phyloP scores from a whole-genome alignment of 2,329 filamentous ascomycete genomes.

The Madurella fahalii region DNA sequence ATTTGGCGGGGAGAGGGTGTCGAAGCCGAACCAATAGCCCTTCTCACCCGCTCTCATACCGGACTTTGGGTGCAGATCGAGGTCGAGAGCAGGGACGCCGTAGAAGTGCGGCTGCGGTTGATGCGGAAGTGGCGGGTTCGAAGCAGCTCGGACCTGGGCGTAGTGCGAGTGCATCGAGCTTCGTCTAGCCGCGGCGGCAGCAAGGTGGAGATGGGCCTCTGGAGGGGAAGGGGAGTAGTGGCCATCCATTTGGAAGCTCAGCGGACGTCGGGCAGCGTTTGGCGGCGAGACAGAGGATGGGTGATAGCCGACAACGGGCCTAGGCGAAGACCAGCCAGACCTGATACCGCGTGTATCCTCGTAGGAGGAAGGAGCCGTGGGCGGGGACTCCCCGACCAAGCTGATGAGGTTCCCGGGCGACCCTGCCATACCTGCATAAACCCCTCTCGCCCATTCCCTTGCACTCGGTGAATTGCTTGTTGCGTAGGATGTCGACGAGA shows the following conservation, averaged over 20 bases:
- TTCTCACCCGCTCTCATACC: slow-evolving; percentile 61
- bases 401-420: slow-evolving; percentile 53
- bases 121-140: slow-evolving; percentile 66
- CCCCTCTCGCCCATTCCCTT: slow-evolving; percentile 42
- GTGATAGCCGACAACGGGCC: slow-evolving; percentile 42
- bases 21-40: slow-evolving; percentile 78
- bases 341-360: slow-evolving; percentile 43
- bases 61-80: slow-evolving; percentile 46
- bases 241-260: slow-evolving; percentile 53
- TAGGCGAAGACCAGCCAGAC: slow-evolving; percentile 45
- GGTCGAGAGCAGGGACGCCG: slow-evolving; percentile 67
- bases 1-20: slow-evolving; percentile 55
- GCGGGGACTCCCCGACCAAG: slow-evolving; percentile 49
- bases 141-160: slow-evolving; percentile 41
- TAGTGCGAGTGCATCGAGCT: slow-evolving; percentile 51
- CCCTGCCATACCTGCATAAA: slow-evolving; percentile 41
- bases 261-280: slow-evolving; percentile 38
- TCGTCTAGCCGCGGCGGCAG: slow-evolving; percentile 38
- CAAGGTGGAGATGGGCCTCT: slow-evolving; percentile 37
- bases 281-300: slow-evolving; percentile 41
- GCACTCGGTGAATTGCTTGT: slow-evolving; percentile 46
- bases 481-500: slow-evolving; percentile 47
- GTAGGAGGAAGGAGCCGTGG: slow-evolving; percentile 50
- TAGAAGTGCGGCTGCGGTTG: slow-evolving; percentile 76
- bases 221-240: slow-evolving; percentile 40